Conservation (phyloP, 371 early-diverging fungal genomes). For the Parasitella parasitica region DNA sequence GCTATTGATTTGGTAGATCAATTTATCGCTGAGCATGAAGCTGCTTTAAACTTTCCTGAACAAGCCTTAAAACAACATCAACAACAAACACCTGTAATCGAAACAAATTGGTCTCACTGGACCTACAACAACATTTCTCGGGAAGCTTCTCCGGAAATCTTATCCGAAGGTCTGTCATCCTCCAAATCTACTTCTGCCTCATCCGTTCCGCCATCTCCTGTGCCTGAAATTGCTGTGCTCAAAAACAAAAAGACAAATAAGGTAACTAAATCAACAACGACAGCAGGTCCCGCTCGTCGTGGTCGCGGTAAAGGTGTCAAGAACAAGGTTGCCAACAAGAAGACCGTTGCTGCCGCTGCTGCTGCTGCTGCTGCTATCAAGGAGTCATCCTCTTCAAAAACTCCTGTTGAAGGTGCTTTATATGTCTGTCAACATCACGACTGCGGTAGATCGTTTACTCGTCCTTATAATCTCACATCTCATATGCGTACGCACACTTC, state of each 20-base stretch:
- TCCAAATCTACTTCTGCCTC: not conserved
- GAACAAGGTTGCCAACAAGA: conserved; percentile 12
- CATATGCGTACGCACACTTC: conserved; percentile 69
- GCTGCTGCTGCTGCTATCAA: not conserved
- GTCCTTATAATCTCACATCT: conserved; percentile 72
- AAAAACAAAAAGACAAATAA: conserved; percentile 16
- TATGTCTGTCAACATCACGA: conserved; percentile 41
- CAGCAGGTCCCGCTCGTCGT: conserved; percentile 12
- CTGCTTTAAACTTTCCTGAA: conserved; percentile 16
- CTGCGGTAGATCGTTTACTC: conserved; percentile 67
- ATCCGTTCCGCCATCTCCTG: conserved; percentile 6
- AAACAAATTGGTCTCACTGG: conserved; percentile 28
- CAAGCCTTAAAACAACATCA: not conserved
- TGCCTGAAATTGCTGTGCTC: conserved; percentile 1
- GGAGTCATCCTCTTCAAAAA: not conserved
- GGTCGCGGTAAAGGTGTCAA: conserved; percentile 30
- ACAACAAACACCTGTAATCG: not conserved
- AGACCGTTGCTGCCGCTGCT: conserved; percentile 6
- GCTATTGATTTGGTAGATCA: conserved; percentile 23
- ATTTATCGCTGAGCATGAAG: conserved; percentile 33
- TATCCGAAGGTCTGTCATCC: conserved; percentile 10
- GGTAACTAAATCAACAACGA: conserved; percentile 7
- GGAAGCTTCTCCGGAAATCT: conserved; percentile 18
- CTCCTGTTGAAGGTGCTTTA: conserved; percentile 20
- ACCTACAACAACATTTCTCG: conserved; percentile 20